Evolutionary conservation across 768 basidiomycete species (phyloP), one percentile per base, ranked within the genome.

Genomic region (Amanita jacksonii): DNA sequence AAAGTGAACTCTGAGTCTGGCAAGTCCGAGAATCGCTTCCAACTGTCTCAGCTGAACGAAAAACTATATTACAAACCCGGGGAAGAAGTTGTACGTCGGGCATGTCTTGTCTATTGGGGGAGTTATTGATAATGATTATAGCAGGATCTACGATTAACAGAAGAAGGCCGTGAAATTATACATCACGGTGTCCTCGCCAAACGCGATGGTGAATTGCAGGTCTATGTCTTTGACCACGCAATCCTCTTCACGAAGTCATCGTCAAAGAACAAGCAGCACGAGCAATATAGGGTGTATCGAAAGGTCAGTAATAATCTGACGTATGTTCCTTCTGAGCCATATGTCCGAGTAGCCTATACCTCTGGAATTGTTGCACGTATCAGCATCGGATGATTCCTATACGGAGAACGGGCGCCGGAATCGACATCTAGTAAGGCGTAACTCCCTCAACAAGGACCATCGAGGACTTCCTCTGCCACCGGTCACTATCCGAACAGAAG

Each of bases 191-290:
- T 78, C 20, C 67, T 98, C 52, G 96, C 88, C 59, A 88, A 91
- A 57, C 79, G 92, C 6, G 90, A 81, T 54, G 91, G 90, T 12
- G 94, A 98, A 58, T 69, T 97, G 39, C 77, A 88, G 54, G 87
- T 94, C 5, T 97, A 94, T 68, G 63, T 99, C 55, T 96, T 99
- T 57, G 96, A 99, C 59, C 96, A 99, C 61, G 92, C 92, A 1
- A 66, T 99, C 33, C 67, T 99, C 24, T 89, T 98, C 76, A 92
- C 87, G 51, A 97, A 91, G n/a, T n/a, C n/a, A 65, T 64, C 57
- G 27, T 62, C 67, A 46, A 83, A 91, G 58, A 92, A 90, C 62
- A 87, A 80, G 62, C 91, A 92, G 58, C 80, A 82, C 40, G 93
- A 97, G 52, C 88, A 91, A 54, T 84, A 79, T 62, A 88, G 87